phyloP scores from a whole-genome alignment of 169 alveolate species.

The Plasmodium cynomolgi region DNA sequence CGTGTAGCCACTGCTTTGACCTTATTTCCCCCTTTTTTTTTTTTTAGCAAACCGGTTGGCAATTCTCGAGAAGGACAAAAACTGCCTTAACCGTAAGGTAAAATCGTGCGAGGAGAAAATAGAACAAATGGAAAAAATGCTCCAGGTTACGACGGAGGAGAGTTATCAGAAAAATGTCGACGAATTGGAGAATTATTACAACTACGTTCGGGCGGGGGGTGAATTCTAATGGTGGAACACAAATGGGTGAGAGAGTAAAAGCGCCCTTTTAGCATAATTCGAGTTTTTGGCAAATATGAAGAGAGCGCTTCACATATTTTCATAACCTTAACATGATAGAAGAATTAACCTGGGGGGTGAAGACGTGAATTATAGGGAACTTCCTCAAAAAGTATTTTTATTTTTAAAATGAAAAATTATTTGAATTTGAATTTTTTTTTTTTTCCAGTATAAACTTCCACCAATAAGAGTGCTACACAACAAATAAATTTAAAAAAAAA shows the following conservation, averaged over 20 bases:
- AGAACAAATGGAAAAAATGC: conserved; percentile 19
- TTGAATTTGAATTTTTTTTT: background rate
- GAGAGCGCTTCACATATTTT: background rate
- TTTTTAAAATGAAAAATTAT: background rate
- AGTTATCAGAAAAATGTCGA: conserved; percentile 15
- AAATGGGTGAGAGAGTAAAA: background rate
- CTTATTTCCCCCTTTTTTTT: background rate
- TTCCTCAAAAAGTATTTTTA: background rate
- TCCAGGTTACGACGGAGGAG: background rate
- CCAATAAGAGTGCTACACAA: background rate
- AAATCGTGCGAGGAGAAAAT: background rate
- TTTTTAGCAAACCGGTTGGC: conserved; percentile 9
- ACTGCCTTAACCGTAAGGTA: background rate
- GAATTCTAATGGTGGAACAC: background rate
- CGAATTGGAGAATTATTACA: conserved; percentile 30
- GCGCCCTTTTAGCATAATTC: background rate
- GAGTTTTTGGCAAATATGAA: background rate
- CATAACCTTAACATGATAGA: background rate
- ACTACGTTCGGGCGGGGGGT: background rate
- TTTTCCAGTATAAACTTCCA: background rate
- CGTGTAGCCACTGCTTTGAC: background rate
- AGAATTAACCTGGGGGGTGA: background rate
- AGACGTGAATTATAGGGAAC: background rate
- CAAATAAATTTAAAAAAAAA: background rate
- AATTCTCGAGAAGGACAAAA: conserved; percentile 18